Base-by-base conservation (phyloP, 106 monocot genomes). In the Phalaenopsis aphrodite region DNA sequence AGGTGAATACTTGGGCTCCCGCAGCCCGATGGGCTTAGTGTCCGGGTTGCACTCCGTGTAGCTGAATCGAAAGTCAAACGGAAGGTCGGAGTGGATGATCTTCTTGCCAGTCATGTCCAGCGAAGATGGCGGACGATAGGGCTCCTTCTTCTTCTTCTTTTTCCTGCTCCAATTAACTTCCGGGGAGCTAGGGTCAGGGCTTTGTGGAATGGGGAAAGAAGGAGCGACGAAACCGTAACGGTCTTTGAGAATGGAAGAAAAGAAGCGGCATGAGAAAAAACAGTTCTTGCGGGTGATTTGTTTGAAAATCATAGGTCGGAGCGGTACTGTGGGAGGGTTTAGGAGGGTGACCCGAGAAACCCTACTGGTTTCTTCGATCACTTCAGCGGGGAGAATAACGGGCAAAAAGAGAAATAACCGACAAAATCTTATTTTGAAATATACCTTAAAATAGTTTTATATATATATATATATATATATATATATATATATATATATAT, bases 1-100 rank as follows among this genome's bases (percentile, higher is more conserved):
- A 0, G 98, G 98, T 16, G 92, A 92, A 84, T 92, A 99, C 83
- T 88, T 94, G 61, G 98, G 94, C 76, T 94, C 98, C 36, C 98
- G 98, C 42, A 91, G 78, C 3, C 93, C 93, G 72, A 93, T 89
- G 37, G 91, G 93, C 87, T 86, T 89, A 39, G 80, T 82, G 16
- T 16, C 14, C 12, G 87, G 85, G 80, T 78, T 84, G 84, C 92
- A 89, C 85, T 92, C 92, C 21, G 87, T 92, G 87, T 92, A 92
- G 85, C 92, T 92, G 89, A 87, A 92, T 10, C 89, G 92, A 78
- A 92, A 92, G 61, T 92, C 92, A 82, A 92, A 92, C 42, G 92
- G 89, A 30, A 92, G 85, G 77, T 92, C 82, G 49, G 92, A 92
- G 79, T 87, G 87, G 30, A 92, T 24, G 7, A 81, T 79, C 55